Conservation (phyloP, 202 grass and related monocot genomes). For the Setaria viridis region DNA sequence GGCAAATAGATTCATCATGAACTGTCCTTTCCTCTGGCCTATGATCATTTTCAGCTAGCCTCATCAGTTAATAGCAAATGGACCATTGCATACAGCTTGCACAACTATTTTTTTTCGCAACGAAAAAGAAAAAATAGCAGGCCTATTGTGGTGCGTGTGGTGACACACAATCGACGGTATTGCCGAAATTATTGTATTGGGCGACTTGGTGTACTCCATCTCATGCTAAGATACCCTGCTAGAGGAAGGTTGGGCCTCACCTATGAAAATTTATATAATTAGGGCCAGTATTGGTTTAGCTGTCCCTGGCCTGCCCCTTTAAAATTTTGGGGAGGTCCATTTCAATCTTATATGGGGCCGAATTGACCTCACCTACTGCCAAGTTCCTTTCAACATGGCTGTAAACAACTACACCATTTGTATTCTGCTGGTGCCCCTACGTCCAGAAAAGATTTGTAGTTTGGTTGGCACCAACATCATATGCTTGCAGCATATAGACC, state of each 20-base stretch:
- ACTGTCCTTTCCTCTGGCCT: not conserved
- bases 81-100: not conserved
- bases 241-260: conserved; percentile 50
- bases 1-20: not conserved
- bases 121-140: not conserved
- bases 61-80: not conserved
- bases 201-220: not conserved
- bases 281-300: conserved; percentile 46
- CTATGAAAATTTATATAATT: conserved; percentile 39
- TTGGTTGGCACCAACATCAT: conserved; percentile 24
- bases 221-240: conserved; percentile 18
- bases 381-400: conserved; percentile 49
- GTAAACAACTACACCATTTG: conserved; percentile 39
- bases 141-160: conserved; percentile 30
- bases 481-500: conserved; percentile 19
- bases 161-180: conserved; percentile 19
- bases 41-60: conserved; percentile 15
- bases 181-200: conserved; percentile 11
- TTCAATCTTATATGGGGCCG: conserved; percentile 39
- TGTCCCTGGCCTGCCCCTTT: conserved; percentile 45
- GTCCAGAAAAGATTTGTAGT: conserved; percentile 9
- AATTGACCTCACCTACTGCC: conserved; percentile 48
- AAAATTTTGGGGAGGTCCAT: conserved; percentile 40
- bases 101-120: not conserved
- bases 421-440: conserved; percentile 16